Evolutionary conservation across 2,329 filamentous ascomycete genomes (phyloP).

Genomic region (Hypoxylon sp.): DNA sequence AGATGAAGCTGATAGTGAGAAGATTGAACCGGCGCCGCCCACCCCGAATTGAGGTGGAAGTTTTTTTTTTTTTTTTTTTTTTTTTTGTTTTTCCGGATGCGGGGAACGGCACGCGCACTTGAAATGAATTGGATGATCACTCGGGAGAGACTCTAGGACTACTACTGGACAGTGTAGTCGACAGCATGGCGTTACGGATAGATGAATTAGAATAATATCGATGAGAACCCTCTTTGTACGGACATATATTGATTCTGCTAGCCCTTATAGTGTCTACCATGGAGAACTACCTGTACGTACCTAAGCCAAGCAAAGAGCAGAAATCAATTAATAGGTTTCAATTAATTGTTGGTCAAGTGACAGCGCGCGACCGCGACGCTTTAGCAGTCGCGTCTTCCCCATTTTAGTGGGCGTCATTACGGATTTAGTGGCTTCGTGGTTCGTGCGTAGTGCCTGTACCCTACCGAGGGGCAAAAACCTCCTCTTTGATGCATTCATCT

Average conservation of each 20-base stretch:
- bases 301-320: not conserved
- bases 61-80: too few species aligned
- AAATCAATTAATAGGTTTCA: too few species aligned
- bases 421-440: not conserved
- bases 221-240: too few species aligned
- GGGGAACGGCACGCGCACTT: not conserved
- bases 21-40: conserved; percentile 2
- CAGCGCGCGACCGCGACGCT: conserved; percentile 34
- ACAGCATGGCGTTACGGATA: conserved; percentile 30
- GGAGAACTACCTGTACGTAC: not conserved
- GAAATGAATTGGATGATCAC: conserved; percentile 8
- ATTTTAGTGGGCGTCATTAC: conserved; percentile 30
- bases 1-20: conserved; percentile 17
- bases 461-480: conserved; percentile 40
- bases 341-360: conserved; percentile 40
- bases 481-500: conserved; percentile 11
- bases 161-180: not conserved
- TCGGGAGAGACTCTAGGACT: conserved; percentile 3
- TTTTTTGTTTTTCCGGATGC: not conserved
- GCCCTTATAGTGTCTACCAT: not conserved
- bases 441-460: conserved; percentile 17
- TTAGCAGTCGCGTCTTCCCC: conserved; percentile 32
- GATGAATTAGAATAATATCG: not conserved
- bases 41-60: not conserved
- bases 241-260: too few species aligned